Base-by-base conservation (phyloP, 345 rosid genomes). In the Populus simonii region DNA sequence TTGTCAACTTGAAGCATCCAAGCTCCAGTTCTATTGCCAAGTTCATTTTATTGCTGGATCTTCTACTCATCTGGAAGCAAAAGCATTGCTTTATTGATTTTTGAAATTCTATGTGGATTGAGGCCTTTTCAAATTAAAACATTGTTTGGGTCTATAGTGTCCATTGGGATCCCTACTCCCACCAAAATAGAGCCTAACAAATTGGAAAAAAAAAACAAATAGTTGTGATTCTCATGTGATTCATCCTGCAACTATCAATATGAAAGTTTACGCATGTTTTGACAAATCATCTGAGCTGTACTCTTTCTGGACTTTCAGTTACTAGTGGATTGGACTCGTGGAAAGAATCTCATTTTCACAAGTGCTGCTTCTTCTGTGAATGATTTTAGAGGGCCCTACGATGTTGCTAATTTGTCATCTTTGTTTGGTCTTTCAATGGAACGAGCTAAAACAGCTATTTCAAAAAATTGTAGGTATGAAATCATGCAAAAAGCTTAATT, bases 301-400 rank as follows among this genome's bases (percentile, higher is more conserved):
- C 33, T 53, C 5, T 82, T 65, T 57, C 69, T 68, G 35, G 43
- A 73, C 66, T 74, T 84, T 16, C 84, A 93, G 99, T 81, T 91
- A 80, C 74, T 93, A 75, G 92, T 96, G 77, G 92, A 90, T 76
- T 92, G 97, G 96, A 89, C 98, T 16, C 83, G 89, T 43, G 99
- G 98, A 74, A 91, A 87, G 83, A 96, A 91, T 87, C 80, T 94
- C 33, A 83, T 96, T 83, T 74, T 91, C 66, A 86, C 97, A 15
- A 92, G 99, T 84, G 92, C 86, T 83, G 91, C 92, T 49, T 76
- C 89, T 81, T 90, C 92, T 35, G 92, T 91, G 17, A 83, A 83
- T 73, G 94, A 90, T 72, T 78, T 93, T 80, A 93, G 97, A 83
- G 98, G 99, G 70, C 98, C 98, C 6, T 86, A 84, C 55, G 97